These are phyloP conservation scores for Periconia macrospinosa DNA, from an alignment of 2,329 filamentous ascomycete genomes.

Conservation along the genomic window DNA sequence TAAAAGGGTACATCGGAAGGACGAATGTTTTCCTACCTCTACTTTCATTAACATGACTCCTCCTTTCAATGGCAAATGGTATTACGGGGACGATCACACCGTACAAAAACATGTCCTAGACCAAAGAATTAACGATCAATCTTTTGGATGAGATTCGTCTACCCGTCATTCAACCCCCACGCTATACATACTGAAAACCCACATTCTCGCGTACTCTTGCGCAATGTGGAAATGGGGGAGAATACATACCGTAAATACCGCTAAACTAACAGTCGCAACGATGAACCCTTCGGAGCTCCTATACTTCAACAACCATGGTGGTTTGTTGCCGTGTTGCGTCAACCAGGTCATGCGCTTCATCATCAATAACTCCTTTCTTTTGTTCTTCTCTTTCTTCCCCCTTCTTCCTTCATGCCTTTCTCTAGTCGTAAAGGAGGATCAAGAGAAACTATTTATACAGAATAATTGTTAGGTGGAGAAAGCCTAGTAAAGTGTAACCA, in stretches of 20 bases:
- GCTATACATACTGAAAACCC: background rate
- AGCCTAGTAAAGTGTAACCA: too few relatives aligned
- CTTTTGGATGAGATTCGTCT: background rate
- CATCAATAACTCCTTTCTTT: background rate
- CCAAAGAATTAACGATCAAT: background rate
- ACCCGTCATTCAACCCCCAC: too few relatives aligned
- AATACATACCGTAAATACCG: conserved; percentile 39
- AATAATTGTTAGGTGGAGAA: too few relatives aligned
- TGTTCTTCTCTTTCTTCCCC: too few relatives aligned
- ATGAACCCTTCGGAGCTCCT: conserved; percentile 41
- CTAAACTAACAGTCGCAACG: conserved; percentile 36
- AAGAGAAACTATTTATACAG: too few relatives aligned
- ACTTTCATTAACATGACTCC: conserved; percentile 54
- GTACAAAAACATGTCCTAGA: conserved; percentile 63
- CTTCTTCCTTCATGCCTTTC: too few relatives aligned
- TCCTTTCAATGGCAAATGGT: conserved; percentile 64
- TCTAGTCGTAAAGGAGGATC: too few relatives aligned
- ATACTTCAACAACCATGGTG: conserved; percentile 33
- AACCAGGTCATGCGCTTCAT: conserved; percentile 26
- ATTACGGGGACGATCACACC: conserved; percentile 70
- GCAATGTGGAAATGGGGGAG: background rate
- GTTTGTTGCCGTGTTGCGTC: conserved; percentile 31
- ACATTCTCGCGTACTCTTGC: background rate
- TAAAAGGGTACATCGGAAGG: background rate
- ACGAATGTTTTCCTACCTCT: conserved; percentile 15